Evolutionary conservation across 768 basidiomycete genomes (phyloP), one percentile per base, ranked within the genome.

Genomic region (Porphyrellus cyaneotinctus): DNA sequence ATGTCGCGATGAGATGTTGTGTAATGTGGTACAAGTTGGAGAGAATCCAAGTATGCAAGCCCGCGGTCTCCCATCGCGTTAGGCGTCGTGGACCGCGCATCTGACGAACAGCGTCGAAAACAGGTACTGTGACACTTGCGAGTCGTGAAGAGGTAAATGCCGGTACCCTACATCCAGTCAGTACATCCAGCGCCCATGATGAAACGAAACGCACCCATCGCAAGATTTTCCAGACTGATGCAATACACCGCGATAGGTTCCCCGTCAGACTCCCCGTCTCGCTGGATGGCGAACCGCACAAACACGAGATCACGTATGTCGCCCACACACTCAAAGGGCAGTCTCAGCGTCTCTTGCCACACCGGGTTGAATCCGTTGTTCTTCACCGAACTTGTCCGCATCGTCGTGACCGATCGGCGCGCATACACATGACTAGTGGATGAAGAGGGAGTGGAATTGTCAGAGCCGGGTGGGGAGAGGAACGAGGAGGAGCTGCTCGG

Each of bases 21-120:
- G 11, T 28, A 17, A 43, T 11, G 8, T 20, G 43, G 28, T 28
- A 43, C 30, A 30, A 28, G 24, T 28, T 43, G 41, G 24, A 43
- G 41, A 43, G 18, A 28, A 22, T 28, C 26, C n/a, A 30, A 13
- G 18, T 43, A 30, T 42, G 4, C 3, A 7, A 23, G 23, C n/a
- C n/a, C 22, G 7, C 38, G 17, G 6, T 3, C 6, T 7, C 18
- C 28, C 30, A 10, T 31, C n/a, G 30, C 12, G 14, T 17, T 17
- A 70, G 0, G 53, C 66, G 26, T 75, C 70, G 4, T 69, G 63
- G 33, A 91, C 68, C 17, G 77, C 70, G 42, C 86, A 79, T 50
- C 80, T 72, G 20, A 95, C 85, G 62, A 97, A 97, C 17, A 98
- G 75, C n/a, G 94, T 94, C 22, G 94, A 91, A 70, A 95, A 97